A percentile compares a stretch with the other conserved stretches of the same genome.
phyloP scores from a whole-genome alignment of 2,329 filamentous ascomycete species.

The Botrytis pseudocinerea region DNA sequence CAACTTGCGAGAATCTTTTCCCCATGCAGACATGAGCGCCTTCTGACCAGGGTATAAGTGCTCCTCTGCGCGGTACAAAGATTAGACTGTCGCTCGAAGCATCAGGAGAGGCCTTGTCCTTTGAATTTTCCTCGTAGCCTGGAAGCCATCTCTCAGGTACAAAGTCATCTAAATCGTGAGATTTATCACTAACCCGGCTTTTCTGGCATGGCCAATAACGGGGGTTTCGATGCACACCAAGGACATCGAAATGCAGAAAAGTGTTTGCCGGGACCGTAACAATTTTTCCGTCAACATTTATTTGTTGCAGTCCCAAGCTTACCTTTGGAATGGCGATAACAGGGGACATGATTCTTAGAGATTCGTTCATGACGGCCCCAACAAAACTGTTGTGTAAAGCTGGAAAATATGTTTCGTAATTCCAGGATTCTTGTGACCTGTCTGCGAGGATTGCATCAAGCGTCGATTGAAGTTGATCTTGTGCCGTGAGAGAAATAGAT shows the following conservation, averaged over 20 bases:
- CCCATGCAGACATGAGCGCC: conserved; percentile 43
- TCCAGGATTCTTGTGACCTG: conserved; percentile 62
- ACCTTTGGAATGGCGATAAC: conserved; percentile 72
- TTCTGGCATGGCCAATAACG: conserved; percentile 51
- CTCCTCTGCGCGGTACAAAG: conserved; percentile 25
- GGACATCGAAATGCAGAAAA: conserved; percentile 48
- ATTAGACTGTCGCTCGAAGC: not conserved
- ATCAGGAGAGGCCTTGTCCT: not conserved
- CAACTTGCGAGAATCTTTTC: conserved; percentile 40
- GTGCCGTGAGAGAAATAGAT: conserved; percentile 62
- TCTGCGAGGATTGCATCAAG: conserved; percentile 64
- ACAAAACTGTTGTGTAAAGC: conserved; percentile 67
- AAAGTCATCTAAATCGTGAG: conserved; percentile 45
- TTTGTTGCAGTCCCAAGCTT: conserved; percentile 49
- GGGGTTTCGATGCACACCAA: conserved; percentile 53
- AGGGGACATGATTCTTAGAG: conserved; percentile 69
- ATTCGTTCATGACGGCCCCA: conserved; percentile 78
- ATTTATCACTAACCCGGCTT: conserved; percentile 22
- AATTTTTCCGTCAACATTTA: conserved; percentile 48
- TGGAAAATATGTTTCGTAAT: conserved; percentile 67
- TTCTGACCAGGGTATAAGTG: conserved; percentile 38
- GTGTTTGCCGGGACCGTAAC: conserved; percentile 35
- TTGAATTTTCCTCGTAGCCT: not conserved
- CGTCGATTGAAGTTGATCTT: conserved; percentile 67
- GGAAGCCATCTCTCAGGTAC: conserved; percentile 57